Base-by-base conservation (phyloP, 345 rosid genomes). In the Brassica incana region DNA sequence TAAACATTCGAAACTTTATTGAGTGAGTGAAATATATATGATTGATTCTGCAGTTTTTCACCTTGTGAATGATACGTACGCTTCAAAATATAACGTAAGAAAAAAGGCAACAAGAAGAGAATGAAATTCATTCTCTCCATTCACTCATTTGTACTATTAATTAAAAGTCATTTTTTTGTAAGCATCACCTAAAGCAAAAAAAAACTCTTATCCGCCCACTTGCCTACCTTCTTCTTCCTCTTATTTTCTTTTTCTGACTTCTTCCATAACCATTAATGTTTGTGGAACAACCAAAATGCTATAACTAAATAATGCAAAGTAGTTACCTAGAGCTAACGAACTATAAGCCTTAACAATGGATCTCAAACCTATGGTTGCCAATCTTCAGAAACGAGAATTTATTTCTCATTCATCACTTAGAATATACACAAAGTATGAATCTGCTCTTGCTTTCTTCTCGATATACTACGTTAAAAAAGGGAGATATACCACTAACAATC, bases 161-260 rank as follows among this genome's bases (percentile, higher is more conserved):
- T 12, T 8, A 32, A 77, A 61, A 70, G 80, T 50, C 32, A 35
- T 48, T 29, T 48, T 23, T 77, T 70, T 77, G 80, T 77, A 77
- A 69, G 71, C 75, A 69, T 68, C 74, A 43, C 15, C 29, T 59
- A 14, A 75, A 59, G 38, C 38, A 33, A 33, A 76, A 67, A 33
- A 68, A 61, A 48, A 15, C 69, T 59, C 66, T 59, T 36, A 59
- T 25, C 67, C 60, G 23, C 36, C 30, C 80, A 70, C 80, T 59
- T 16, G 33, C 18, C 33, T 7, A 18, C 20, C 4, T 43, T 29
- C 3, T 43, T 40, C 15, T 16, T 33, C 38, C 6, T 5, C 6
- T 33, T 33, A 6, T 33, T 33, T 33, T 33, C 38, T 33, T 33
- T 29, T 33, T 33, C 38, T 14, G 50, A 43, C 10, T 43, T 43